phyloP scores from a whole-genome alignment of 2,329 filamentous ascomycete genomes.

The Ceratocystis diversiconidia region DNA sequence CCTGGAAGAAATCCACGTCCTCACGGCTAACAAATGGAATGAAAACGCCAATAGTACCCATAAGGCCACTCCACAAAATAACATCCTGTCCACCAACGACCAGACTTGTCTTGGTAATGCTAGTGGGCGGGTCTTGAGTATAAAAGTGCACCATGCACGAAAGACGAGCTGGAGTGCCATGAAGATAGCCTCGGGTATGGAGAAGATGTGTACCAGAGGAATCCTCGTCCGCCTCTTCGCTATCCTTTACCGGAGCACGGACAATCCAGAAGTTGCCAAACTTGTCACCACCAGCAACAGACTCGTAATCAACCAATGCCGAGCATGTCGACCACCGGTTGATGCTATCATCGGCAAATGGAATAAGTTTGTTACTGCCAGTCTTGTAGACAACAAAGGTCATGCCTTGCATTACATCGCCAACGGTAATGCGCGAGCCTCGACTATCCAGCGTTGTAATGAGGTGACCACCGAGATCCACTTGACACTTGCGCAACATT shows the following conservation, averaged over 20 bases:
- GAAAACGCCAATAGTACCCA: constrained; percentile 85
- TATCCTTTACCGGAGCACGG: constrained; percentile 71
- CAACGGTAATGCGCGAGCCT: constrained; percentile 79
- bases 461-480: constrained; percentile 62
- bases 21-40: constrained; percentile 85
- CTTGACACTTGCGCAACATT: constrained; percentile 80
- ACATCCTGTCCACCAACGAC: constrained; percentile 87
- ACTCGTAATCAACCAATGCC: constrained; percentile 95
- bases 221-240: constrained; percentile 80
- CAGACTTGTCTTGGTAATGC: constrained; percentile 74
- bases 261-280: constrained; percentile 95
- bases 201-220: constrained; percentile 79
- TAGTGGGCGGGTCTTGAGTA: constrained; percentile 81
- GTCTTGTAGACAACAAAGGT: constrained; percentile 90
- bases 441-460: constrained; percentile 83
- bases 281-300: constrained; percentile 85
- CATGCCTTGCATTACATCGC: constrained; percentile 83
- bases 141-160: constrained; percentile 80
- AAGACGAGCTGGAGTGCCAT: constrained; percentile 73
- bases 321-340: constrained; percentile 82
- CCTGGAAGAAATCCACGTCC: constrained; percentile 96
- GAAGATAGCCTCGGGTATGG: constrained; percentile 78
- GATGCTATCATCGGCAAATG: constrained; percentile 82
- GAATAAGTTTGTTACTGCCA: constrained; percentile 78
- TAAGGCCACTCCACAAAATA: constrained; percentile 82